Conservation (phyloP, 306 rosid genomes). For the Cyamopsis tetragonoloba region DNA sequence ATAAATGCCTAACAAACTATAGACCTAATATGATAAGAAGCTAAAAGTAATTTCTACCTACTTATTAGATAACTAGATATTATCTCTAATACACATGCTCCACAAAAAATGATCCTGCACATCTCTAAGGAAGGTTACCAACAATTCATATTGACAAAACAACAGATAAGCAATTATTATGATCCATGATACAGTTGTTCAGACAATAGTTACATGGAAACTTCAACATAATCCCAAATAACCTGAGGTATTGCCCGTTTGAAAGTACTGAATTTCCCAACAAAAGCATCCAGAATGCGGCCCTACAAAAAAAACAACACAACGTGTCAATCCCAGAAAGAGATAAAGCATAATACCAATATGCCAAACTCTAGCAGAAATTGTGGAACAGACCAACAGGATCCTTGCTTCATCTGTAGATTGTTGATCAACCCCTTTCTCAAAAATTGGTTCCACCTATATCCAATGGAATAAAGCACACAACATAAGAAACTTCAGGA, state of each 20-base stretch:
- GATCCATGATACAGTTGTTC: neutral
- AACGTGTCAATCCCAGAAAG: constrained; percentile 26
- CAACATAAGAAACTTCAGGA: constrained; percentile 16
- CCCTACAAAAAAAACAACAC: constrained; percentile 55
- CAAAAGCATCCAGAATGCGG: constrained; percentile 95
- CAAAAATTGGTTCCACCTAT: constrained; percentile 98
- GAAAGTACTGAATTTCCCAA: constrained; percentile 95
- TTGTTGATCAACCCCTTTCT: constrained; percentile 91
- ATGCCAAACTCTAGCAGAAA: constrained; percentile 26
- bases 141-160: neutral
- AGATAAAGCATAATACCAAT: neutral
- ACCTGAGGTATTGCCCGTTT: constrained; percentile 98
- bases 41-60: too few relatives aligned
- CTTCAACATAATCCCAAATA: constrained; percentile 11
- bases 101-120: neutral
- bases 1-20: too few relatives aligned
- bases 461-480: constrained; percentile 31
- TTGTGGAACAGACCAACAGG: constrained; percentile 65
- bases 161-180: neutral
- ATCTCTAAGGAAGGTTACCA: constrained; percentile 6
- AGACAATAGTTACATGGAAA: neutral
- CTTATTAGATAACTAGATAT: too few relatives aligned
- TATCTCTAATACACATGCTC: too few relatives aligned
- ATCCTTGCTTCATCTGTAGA: constrained; percentile 97
- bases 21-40: too few relatives aligned